Evolutionary conservation across 805 yeast genomes (phyloP).

Genomic region (Cyberlindnera subsufficiens): DNA sequence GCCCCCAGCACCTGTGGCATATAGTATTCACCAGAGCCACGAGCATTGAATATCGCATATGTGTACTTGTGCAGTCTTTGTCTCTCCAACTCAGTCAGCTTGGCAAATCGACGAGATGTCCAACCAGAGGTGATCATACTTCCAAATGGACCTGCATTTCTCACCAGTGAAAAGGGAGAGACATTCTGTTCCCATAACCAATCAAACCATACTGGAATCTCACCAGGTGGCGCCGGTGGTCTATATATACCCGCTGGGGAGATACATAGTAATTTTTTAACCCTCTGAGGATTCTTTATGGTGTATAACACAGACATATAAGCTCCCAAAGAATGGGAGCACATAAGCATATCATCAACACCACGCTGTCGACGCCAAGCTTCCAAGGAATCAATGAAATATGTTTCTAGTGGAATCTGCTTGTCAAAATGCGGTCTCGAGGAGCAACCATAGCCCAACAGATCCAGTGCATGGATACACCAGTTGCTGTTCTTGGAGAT

Average conservation of each 20-base stretch:
- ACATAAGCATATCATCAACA: conserved; percentile 44
- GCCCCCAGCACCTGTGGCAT: conserved; percentile 79
- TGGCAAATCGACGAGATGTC: conserved; percentile 77
- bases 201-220: conserved; percentile 72
- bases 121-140: conserved; percentile 84
- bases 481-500: conserved; percentile 41
- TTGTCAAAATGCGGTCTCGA: conserved; percentile 63
- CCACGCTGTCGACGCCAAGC: conserved; percentile 54
- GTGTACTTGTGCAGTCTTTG: conserved; percentile 68
- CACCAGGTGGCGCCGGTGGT: conserved; percentile 33
- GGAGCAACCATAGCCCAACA: conserved; percentile 87
- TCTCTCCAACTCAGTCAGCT: conserved; percentile 38
- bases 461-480: conserved; percentile 80
- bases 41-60: conserved; percentile 77
- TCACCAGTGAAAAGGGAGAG: conserved; percentile 78
- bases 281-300: conserved; percentile 50
- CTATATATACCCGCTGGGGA: conserved; percentile 85
- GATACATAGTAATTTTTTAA: conserved; percentile 66
- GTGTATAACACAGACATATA: conserved; percentile 70
- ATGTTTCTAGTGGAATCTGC: conserved; percentile 26
- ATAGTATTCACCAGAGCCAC: conserved; percentile 92
- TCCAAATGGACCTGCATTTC: conserved; percentile 77
- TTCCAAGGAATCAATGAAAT: conserved; percentile 49
- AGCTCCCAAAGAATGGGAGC: conserved; percentile 94
- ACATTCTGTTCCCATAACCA: conserved; percentile 81